phyloP scores from a whole-genome alignment of 192 early-diverging fungal species.

The Martensiomyces pterosporus region DNA sequence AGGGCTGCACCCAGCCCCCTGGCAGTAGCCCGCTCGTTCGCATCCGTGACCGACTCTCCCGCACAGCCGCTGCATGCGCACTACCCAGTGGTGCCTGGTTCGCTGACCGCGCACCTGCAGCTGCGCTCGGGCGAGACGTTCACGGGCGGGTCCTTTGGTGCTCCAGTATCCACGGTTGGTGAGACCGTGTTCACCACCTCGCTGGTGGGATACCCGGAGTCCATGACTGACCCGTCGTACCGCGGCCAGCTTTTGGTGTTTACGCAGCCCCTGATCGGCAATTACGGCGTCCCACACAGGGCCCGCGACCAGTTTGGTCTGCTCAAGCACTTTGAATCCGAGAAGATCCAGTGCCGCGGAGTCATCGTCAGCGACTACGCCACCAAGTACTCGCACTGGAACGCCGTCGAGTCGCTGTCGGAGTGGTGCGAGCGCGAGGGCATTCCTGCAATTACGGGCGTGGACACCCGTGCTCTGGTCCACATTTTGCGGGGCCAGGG shows the following conservation, averaged over 20 bases:
- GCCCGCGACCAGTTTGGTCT: constrained; percentile 77
- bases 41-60: constrained; percentile 24
- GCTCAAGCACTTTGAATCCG: constrained; percentile 81
- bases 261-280: constrained; percentile 94
- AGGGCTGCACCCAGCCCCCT: no score
- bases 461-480: constrained; percentile 90
- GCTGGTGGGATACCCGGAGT: constrained; percentile 93
- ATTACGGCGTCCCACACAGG: constrained; percentile 87
- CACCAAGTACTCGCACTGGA: constrained; percentile 88
- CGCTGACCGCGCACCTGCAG: constrained; percentile 61
- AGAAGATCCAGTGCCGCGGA: constrained; percentile 78
- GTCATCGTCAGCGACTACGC: constrained; percentile 93
- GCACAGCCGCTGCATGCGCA: constrained; percentile 28
- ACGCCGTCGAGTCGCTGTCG: constrained; percentile 81
- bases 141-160: constrained; percentile 83
- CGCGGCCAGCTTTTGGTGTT: constrained; percentile 92
- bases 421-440: constrained; percentile 83
- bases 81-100: constrained; percentile 54
- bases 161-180: constrained; percentile 64
- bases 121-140: constrained; percentile 80
- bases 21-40: constrained; percentile 46
- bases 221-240: constrained; percentile 98
- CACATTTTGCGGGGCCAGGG: constrained; percentile 81
- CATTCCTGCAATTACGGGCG: constrained; percentile 82
- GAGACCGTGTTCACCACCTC: constrained; percentile 96